Evolutionary conservation across 106 monocot species (phyloP), one percentile per base, ranked within the genome.

Genomic region (Dendrobium chrysotoxum): DNA sequence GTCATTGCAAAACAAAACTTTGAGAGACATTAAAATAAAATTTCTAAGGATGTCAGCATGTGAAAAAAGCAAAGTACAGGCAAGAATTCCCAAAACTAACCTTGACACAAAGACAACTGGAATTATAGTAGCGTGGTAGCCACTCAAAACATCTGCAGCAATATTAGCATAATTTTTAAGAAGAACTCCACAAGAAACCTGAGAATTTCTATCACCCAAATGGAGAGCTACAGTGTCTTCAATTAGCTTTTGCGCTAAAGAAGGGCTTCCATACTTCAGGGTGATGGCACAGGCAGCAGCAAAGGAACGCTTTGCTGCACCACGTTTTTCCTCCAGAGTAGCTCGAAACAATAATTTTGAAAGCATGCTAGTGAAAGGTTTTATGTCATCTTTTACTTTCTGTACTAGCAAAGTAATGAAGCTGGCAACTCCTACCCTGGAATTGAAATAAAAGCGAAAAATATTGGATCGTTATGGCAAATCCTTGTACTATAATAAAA

Each of bases 371-470:
- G 89, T 77, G 79, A 85, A 95, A 75, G 91, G 89, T 73, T 85
- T 95, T 76, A 98, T 89, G 47, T 98, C 94, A 42, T 71, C 79
- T 42, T 76, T 89, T 18, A 92, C 89, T 74, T 98, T 95, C 47
- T 98, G 91, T 38, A 92, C 87, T 80, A 98, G 87, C 70, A 95
- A 83, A 23, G 84, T 88, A 77, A 95, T 90, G 82, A 98, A 98
- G 77, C 77, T 95, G 54, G 98, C 98, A 90, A 95, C 88, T 72
- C 98, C 98, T 42, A 92, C 98, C 86, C 98, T 98, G 85, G 38
- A 89, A 82, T 65, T 12, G 35, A 20, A 79, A 75, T 76, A 28
- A 11, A 58, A 4, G 39, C 4, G 30, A 72, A 72, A 45, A 53
- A 54, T 55, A 28, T 41, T 15, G 11, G 21, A 30, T 12, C 18